Base-by-base conservation (phyloP, 495 filamentous ascomycete species). In the Xylaria curta region DNA sequence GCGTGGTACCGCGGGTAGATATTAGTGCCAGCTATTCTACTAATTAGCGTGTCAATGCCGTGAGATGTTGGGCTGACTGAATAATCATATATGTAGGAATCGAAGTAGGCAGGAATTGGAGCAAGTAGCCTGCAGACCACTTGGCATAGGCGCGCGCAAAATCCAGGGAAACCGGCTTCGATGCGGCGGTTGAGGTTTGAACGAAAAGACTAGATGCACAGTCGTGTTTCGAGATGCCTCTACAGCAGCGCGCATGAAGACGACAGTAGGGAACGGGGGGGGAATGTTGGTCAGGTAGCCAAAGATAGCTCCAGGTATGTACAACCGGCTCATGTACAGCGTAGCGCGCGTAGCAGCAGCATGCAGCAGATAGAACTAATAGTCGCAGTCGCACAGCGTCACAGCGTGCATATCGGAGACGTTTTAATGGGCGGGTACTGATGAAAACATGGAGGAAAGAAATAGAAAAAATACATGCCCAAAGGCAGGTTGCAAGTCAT, bases 61-160 rank as follows among this genome's bases (percentile, higher is more conserved):
- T 42, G 21, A 44, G 60, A 28, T 44, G 60, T 38, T 63, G 60
- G 36, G 21, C 60, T 44, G 60, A 8, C 1, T 12, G 33, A 19
- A 9, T 40, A 7, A 4, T 5, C 19, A n/a, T n/a, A n/a, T 42
- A 60, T 15, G 31, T 33, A 36, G 17, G 19, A 38, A 56, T 56
- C 26, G 47, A 24, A n/a, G 47, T 12, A 44, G 38, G 38, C 21
- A 42, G n/a, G 38, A 24, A 44, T 56, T 12, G 40, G 10, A 19
- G 60, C 15, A 21, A n/a, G 61, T 31, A 15, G 42, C 46, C 44
- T 9, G 31, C 46, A 38, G 46, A 8, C 63, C 17, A 28, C 63
- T 36, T 66, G 33, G 65, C 15, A 67, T 67, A 67, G 47, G 49
- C 65, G 65, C 65, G 65, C 65, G 65, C 65, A 67, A 67, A 36